These are phyloP conservation scores for Huiozyma naganishii DNA, from an alignment of 805 yeast genomes.

Conservation along the genomic window DNA sequence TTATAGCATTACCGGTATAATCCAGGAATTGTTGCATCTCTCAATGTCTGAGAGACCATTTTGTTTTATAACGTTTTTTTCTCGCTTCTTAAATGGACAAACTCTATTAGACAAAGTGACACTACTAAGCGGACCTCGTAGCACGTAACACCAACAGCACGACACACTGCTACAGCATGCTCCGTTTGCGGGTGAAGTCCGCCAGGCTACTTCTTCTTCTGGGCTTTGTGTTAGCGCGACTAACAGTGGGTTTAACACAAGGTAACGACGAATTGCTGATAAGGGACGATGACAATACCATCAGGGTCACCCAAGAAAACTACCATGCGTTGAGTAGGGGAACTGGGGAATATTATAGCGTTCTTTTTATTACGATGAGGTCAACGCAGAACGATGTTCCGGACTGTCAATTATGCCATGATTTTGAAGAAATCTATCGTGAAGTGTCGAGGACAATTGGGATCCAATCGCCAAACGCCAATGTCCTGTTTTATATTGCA, in stretches of 20 bases:
- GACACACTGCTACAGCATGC: too few relatives aligned
- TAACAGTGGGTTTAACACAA: slow-evolving; percentile 1
- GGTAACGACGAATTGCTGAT: slow-evolving; percentile 7
- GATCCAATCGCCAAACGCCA: slow-evolving; percentile 32
- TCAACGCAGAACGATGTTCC: slow-evolving; percentile 32
- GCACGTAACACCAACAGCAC: too few relatives aligned
- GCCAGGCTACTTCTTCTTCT: too few relatives aligned
- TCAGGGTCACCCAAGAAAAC: slow-evolving; percentile 33
- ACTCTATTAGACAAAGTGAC: not conserved
- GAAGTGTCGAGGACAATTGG: slow-evolving; percentile 36
- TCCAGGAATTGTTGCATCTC: too few relatives aligned
- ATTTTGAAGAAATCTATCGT: slow-evolving; percentile 32
- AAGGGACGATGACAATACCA: slow-evolving; percentile 29
- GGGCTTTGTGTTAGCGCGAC: too few relatives aligned
- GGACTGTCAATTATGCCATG: slow-evolving; percentile 32
- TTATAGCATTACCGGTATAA: too few relatives aligned
- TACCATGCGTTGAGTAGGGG: slow-evolving; percentile 35
- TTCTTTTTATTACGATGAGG: slow-evolving; percentile 44
- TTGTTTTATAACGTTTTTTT: not conserved
- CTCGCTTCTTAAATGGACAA: not conserved
- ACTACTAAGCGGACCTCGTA: too few relatives aligned
- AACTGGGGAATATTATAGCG: slow-evolving; percentile 39
- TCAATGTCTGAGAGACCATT: too few relatives aligned
- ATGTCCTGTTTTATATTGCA: slow-evolving; percentile 37
- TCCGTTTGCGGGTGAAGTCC: too few relatives aligned